Evolutionary conservation across 371 early-diverging fungal genomes (phyloP), one percentile per base, ranked within the genome.

Genomic region (Saksenaea oblongispora): DNA sequence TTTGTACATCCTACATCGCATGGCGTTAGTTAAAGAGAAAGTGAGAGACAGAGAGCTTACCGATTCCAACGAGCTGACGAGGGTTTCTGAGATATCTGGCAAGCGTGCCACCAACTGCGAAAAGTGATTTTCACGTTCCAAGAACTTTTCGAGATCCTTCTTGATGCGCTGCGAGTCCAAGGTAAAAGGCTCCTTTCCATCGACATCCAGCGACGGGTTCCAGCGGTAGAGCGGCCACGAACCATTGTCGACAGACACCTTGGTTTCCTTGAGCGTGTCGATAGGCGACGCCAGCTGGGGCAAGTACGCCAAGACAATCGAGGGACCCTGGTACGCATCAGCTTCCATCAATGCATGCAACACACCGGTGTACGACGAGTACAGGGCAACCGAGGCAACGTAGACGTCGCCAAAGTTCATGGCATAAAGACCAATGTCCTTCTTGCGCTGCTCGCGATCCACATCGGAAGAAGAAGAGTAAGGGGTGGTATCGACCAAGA

Each of bases 211-310:
- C 13, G 75, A 59, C 55, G 97, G 97, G 73, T 93, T 89, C 93
- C 93, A 97, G 61, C 97, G 91, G 84, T 95, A 97, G 61, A 97
- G 77, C 24, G 97, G 94, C 95, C 96, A 96, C 58, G 91, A 83
- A 18, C 95, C 96, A 58, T 84, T 85, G 67, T 97, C 96, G 57
- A 97, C 91, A 13, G 92, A 91, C 44, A 88, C 71, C 86, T 97
- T 96, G 61, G 93, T 89, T 77, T 93, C 91, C 82, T 93, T 90
- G 72, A 97, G 76, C 18, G 87, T 84, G 7, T 81, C 89, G 54
- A 95, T 86, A 31, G 87, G 79, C 35, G 74, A 81, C 39, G 69
- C 67, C 57, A 71, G 71, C 35, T 85, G 84, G 42, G 94, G 96
- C 58, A 93, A 80, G 74, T 94, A 94, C 9, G 93, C 95, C 28